A percentile compares a stretch with the other conserved stretches of the same genome.
These are phyloP conservation scores for Talaromyces proteolyticus DNA, from an alignment of 495 filamentous ascomycete genomes.

Conservation along the genomic window DNA sequence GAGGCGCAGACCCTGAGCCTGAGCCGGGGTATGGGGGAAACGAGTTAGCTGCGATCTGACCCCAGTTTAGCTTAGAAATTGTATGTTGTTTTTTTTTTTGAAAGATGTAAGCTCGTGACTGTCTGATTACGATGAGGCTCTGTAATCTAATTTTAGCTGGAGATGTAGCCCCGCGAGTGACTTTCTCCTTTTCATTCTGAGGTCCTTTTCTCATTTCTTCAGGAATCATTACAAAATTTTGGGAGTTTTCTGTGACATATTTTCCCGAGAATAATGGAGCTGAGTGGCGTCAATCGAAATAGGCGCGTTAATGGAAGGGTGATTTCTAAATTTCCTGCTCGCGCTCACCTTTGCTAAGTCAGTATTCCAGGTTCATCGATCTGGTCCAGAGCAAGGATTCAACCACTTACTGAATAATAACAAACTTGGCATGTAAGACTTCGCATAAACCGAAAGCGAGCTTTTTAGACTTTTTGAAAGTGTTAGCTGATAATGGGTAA, in stretches of 20 bases:
- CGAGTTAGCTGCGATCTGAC: too few species aligned
- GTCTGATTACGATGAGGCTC: background rate
- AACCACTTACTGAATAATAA: conserved; percentile 9
- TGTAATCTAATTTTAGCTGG: background rate
- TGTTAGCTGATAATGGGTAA: background rate
- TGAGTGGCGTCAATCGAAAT: background rate
- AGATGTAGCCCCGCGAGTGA: background rate
- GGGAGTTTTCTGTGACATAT: too few species aligned
- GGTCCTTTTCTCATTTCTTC: background rate
- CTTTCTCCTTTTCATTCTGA: background rate
- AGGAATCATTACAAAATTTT: too few species aligned
- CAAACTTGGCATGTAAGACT: conserved; percentile 6
- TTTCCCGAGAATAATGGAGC: background rate
- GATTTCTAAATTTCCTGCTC: background rate
- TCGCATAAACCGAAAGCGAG: too few species aligned
- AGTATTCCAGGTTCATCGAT: background rate
- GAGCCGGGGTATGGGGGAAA: background rate
- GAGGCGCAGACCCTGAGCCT: background rate
- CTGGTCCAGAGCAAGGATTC: conserved; percentile 1
- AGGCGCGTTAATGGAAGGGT: background rate
- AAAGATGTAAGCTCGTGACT: too few species aligned
- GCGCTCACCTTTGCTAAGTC: background rate
- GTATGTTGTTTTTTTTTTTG: background rate
- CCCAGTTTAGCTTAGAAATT: background rate
- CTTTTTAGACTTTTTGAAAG: background rate